Conservation (phyloP, 177 flowering plant species). For the Telopea speciosissima region DNA sequence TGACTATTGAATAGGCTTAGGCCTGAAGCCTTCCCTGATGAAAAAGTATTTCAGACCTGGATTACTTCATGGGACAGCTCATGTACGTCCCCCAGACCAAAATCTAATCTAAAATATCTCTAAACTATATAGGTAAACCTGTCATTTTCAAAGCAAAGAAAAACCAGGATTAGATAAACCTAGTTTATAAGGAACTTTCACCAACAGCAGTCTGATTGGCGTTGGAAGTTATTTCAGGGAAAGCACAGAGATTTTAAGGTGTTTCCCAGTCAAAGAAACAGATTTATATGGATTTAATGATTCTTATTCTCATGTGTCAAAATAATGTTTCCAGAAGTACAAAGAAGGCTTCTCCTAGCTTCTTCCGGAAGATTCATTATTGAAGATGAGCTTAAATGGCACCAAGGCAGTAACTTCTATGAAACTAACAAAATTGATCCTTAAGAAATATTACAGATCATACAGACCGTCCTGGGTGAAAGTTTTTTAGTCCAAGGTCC, state of each 20-base stretch:
- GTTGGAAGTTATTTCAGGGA: not conserved
- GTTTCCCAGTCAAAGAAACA: not conserved
- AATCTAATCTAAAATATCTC: not conserved
- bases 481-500: conserved; percentile 82
- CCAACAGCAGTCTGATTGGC: not conserved
- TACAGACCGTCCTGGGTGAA: conserved; percentile 53
- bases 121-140: too few relatives aligned
- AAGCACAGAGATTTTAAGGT: not conserved
- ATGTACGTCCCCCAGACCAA: too few relatives aligned
- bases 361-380: not conserved
- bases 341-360: not conserved
- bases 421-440: not conserved
- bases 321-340: not conserved
- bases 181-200: not conserved
- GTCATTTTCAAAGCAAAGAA: too few relatives aligned
- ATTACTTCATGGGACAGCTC: too few relatives aligned
- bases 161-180: not conserved
- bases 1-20: too few relatives aligned
- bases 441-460: not conserved
- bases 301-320: not conserved
- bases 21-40: too few relatives aligned
- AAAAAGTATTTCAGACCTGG: too few relatives aligned
- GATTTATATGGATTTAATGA: not conserved
- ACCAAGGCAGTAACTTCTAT: not conserved
- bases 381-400: not conserved